Base-by-base conservation (phyloP, 495 filamentous ascomycete genomes). In the Aspergillus asperescens region DNA sequence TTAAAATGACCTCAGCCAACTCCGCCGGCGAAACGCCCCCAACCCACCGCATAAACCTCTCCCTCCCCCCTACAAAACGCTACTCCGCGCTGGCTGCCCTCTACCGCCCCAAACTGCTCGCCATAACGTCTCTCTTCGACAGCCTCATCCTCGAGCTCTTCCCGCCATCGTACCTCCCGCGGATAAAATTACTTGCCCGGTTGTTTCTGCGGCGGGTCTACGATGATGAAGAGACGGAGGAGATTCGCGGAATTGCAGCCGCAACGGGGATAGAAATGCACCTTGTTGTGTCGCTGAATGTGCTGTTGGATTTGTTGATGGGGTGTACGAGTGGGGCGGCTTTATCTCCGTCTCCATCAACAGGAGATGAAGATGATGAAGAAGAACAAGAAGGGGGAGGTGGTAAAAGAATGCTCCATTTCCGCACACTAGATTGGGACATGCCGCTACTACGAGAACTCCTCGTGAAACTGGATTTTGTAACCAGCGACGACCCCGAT, bases 371-470 rank as follows among this genome's bases (percentile, higher is more conserved):
- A 38, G n/a, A 34, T 34, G 31, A 18, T 27, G 55, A 62, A 1
- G 48, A 52, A 1, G 38, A 61, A 20, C 49, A n/a, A n/a, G n/a
- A n/a, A n/a, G n/a, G n/a, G n/a, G n/a, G n/a, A n/a, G n/a, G n/a
- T n/a, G n/a, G n/a, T n/a, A n/a, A 50, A 0, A 66, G 56, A 40
- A 78, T 85, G 73, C 54, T 85, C 54, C 84, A 86, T 63, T 87
- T 86, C 56, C 68, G 84, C 7, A 84, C 81, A 3, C 62, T 87
- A 41, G 84, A 87, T 57, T 87, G 83, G 83, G 78, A 70, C 0
- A 86, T 87, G 83, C 75, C 83, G 53, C 58, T 62, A 10, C 62
- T 86, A 24, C 71, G 84, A 16, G 63, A 72, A 18, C 51, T 85
- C 25, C 61, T 85, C 24, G 78, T 86, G 5, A 72, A 77, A 32